These are phyloP conservation scores for Pezicula rhizophila DNA, from an alignment of 2,329 filamentous ascomycete genomes.

Conservation along the genomic window DNA sequence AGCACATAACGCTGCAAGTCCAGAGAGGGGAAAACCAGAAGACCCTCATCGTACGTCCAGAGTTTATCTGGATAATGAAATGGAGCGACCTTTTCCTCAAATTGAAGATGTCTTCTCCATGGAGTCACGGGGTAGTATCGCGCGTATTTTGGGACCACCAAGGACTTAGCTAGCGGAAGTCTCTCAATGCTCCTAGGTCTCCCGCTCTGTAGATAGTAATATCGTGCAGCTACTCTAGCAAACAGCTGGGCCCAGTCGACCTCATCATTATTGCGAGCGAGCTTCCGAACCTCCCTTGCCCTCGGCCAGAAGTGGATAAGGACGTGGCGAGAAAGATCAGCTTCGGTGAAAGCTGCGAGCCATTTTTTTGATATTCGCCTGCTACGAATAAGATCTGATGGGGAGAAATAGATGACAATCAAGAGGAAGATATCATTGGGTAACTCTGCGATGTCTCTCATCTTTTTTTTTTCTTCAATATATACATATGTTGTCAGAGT, in stretches of 20 bases:
- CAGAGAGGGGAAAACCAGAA: constrained; percentile 46
- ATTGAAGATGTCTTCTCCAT: constrained; percentile 39
- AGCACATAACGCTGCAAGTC: constrained; percentile 33
- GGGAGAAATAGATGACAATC: constrained; percentile 41
- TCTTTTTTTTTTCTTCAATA: constrained; percentile 10
- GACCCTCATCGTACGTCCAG: constrained; percentile 49
- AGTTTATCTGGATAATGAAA: constrained; percentile 41
- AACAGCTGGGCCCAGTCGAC: constrained; percentile 39
- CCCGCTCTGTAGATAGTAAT: constrained; percentile 45
- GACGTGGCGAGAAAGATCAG: constrained; percentile 39
- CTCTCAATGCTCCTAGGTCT: constrained; percentile 40
- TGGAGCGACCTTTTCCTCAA: constrained; percentile 31
- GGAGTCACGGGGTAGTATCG: constrained; percentile 33
- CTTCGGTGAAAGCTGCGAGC: constrained; percentile 42
- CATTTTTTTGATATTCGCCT: constrained; percentile 46
- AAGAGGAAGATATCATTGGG: constrained; percentile 55
- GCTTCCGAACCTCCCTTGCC: constrained; percentile 43
- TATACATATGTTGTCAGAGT: too few species aligned
- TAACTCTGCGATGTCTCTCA: constrained; percentile 36
- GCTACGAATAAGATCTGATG: constrained; percentile 43
- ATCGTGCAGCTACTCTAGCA: constrained; percentile 45
- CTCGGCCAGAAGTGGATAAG: constrained; percentile 46
- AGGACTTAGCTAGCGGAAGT: constrained; percentile 34
- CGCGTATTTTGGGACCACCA: constrained; percentile 19
- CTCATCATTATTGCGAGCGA: neutral